A percentile compares a stretch with the other conserved stretches of the same genome.
Evolutionary conservation across 192 early-diverging fungal species (phyloP).

Genomic region (Umbelopsis ramanniana): DNA sequence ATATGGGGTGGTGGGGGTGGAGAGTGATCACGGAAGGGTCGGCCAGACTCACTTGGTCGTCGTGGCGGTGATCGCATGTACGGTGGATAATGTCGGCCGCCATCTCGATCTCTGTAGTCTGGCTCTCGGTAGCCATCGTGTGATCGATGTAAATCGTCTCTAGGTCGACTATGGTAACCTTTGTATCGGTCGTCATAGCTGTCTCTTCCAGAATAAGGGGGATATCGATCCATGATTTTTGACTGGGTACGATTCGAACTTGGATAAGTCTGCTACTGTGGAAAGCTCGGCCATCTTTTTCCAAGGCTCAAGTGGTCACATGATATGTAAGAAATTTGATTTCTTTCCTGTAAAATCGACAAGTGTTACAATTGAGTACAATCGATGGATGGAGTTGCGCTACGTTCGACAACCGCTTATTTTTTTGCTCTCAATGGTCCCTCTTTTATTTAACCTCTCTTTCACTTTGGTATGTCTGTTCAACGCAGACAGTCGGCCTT

Average conservation of each 20-base stretch:
- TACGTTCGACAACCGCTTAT: no score
- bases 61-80: conserved; percentile 20
- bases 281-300: background rate
- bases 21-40: conserved; percentile 16
- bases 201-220: conserved; percentile 14
- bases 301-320: background rate
- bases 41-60: background rate
- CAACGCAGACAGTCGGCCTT: no score
- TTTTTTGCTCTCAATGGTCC: no score
- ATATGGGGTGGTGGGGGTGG: conserved; percentile 8
- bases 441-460: no score
- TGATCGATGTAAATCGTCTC: conserved; percentile 8
- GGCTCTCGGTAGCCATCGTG: conserved; percentile 16
- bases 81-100: conserved; percentile 3
- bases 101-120: conserved; percentile 15
- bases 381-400: no score
- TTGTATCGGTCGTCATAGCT: conserved; percentile 16
- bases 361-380: no score
- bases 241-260: background rate
- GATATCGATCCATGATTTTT: conserved; percentile 4
- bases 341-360: no score
- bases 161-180: conserved; percentile 9
- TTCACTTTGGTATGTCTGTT: no score
- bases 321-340: background rate
- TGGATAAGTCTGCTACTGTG: background rate